Evolutionary conservation across 1,284 basidiomycete genomes (phyloP).

Genomic region (Phylloporus sp.): DNA sequence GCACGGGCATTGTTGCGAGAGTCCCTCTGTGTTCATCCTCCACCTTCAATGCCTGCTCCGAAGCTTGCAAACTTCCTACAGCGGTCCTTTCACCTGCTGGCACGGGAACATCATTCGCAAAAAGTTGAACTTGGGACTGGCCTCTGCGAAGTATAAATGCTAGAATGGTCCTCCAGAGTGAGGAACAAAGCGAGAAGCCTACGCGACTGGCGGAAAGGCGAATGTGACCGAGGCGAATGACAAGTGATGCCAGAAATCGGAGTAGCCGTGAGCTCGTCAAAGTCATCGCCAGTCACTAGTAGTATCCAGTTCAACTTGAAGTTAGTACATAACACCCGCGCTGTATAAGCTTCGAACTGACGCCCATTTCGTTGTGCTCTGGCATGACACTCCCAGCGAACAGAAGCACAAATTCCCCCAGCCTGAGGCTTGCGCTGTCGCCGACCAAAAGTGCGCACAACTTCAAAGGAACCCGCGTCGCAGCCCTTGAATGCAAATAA

Average conservation of each 20-base stretch:
- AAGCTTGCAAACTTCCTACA: background rate
- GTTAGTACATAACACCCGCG: too few relatives aligned
- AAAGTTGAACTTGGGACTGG: background rate
- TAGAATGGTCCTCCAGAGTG: conserved; percentile 16
- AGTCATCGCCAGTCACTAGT: too few relatives aligned
- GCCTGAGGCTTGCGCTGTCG: too few relatives aligned
- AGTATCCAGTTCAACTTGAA: too few relatives aligned
- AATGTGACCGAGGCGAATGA: background rate
- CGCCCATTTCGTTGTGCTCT: too few relatives aligned
- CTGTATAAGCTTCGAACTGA: too few relatives aligned
- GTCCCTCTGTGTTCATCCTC: background rate
- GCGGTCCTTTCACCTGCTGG: background rate
- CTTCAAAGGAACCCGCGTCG: too few relatives aligned
- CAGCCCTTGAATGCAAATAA: too few relatives aligned
- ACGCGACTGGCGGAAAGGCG: conserved; percentile 3
- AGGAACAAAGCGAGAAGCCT: conserved; percentile 2
- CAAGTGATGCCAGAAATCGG: background rate
- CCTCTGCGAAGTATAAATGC: background rate
- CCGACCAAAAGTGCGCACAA: too few relatives aligned
- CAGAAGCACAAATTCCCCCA: too few relatives aligned
- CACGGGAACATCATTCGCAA: conserved; percentile 1
- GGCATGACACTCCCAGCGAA: too few relatives aligned
- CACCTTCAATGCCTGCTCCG: background rate
- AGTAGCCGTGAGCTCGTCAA: background rate
- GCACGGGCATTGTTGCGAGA: conserved; percentile 6